These are phyloP conservation scores for Polysphondylium violaceum DNA, from an alignment of 78 protist genomes.

Conservation along the genomic window DNA sequence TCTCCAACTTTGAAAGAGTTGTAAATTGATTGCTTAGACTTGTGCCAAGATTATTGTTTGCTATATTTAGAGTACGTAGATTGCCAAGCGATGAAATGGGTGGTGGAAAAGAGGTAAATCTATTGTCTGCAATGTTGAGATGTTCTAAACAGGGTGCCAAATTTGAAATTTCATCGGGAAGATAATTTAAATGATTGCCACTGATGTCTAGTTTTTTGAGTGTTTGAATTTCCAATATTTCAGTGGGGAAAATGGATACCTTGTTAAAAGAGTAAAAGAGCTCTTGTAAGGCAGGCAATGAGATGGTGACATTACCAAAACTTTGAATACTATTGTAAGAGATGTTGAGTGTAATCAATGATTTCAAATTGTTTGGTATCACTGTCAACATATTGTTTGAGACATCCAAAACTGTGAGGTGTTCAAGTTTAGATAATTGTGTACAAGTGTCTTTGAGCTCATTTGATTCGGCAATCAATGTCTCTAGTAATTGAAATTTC, in stretches of 20 bases:
- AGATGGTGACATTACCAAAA: conserved; percentile 5
- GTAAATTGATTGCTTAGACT: conserved; percentile 19
- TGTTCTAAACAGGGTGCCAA: neutral
- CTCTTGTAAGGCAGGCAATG: conserved; percentile 39
- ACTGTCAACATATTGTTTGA: conserved; percentile 45
- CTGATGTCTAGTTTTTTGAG: conserved; percentile 13
- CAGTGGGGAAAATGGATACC: conserved; percentile 61
- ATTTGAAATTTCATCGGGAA: conserved; percentile 56
- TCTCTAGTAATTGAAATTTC: conserved; percentile 7
- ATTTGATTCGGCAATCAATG: conserved; percentile 57
- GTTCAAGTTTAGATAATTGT: conserved; percentile 21
- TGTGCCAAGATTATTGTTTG: conserved; percentile 48
- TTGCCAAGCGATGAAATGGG: conserved; percentile 29
- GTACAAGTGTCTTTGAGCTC: conserved; percentile 44
- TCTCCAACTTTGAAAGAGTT: conserved; percentile 8
- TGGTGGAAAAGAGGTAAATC: conserved; percentile 66
- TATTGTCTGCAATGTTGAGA: conserved; percentile 49
- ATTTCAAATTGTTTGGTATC: conserved; percentile 52
- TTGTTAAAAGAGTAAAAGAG: conserved; percentile 58
- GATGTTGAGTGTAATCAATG: conserved; percentile 22
- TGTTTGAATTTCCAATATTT: conserved; percentile 49
- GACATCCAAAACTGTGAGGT: conserved; percentile 16
- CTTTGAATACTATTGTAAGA: conserved; percentile 10
- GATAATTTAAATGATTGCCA: conserved; percentile 58
- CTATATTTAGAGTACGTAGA: neutral